phyloP scores from a whole-genome alignment of 805 yeast genomes.

The Starmerella floris region DNA sequence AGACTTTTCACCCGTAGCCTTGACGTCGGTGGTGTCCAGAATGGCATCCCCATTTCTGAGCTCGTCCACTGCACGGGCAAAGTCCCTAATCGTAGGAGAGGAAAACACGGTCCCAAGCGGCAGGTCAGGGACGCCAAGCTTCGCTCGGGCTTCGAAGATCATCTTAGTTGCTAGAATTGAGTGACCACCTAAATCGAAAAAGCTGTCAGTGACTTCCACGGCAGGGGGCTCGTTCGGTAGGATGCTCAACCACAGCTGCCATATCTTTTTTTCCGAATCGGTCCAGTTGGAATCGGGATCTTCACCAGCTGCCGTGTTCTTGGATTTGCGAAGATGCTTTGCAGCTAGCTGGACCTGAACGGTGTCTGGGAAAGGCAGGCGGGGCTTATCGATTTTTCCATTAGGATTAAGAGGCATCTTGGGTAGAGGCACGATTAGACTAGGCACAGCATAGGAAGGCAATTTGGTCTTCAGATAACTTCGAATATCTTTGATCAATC shows the following conservation, averaged over 20 bases:
- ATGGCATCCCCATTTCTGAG: conserved; percentile 34
- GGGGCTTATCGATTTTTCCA: conserved; percentile 96
- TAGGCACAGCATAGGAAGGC: conserved; percentile 88
- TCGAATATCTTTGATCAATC: conserved; percentile 67
- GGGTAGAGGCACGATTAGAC: conserved; percentile 74
- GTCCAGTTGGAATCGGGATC: conserved; percentile 36
- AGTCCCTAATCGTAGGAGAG: conserved; percentile 68
- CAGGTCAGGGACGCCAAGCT: conserved; percentile 53
- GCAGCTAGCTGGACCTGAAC: conserved; percentile 74
- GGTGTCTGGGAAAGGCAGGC: conserved; percentile 84
- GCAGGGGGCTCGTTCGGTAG: conserved; percentile 76
- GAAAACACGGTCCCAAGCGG: conserved; percentile 86
- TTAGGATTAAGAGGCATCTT: conserved; percentile 90
- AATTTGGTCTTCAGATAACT: conserved; percentile 73
- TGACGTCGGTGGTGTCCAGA: conserved; percentile 9
- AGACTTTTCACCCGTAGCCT: conserved; percentile 23
- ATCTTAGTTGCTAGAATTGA: conserved; percentile 92
- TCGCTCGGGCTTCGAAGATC: conserved; percentile 82
- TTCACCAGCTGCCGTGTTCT: conserved; percentile 26
- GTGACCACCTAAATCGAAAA: conserved; percentile 97
- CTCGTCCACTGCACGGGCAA: conserved; percentile 59
- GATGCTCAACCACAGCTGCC: conserved; percentile 73
- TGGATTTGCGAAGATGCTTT: conserved; percentile 26
- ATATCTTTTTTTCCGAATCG: conserved; percentile 50
- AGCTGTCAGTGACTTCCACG: conserved; percentile 66